Percentiles rank a stretch among this genome's conserved stretches.
Conservation (phyloP, 75 land plant genomes). For the Selaginella tamariscina region DNA sequence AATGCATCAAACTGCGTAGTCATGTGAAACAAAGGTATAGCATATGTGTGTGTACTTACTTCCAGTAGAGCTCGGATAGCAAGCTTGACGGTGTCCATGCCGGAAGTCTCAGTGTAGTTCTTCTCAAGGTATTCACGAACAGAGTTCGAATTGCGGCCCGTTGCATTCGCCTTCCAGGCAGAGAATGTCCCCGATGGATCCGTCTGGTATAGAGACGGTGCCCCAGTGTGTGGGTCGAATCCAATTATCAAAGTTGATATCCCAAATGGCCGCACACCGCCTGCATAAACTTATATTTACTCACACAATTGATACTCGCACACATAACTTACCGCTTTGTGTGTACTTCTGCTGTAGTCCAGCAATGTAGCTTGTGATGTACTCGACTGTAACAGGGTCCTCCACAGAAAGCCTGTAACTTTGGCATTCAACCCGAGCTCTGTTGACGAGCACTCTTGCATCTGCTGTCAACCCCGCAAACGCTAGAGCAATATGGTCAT, state of each 20-base stretch:
- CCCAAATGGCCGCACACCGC: conserved; percentile 95
- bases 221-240: conserved; percentile 77
- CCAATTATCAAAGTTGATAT: conserved; percentile 91
- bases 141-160: conserved; percentile 94
- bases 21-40: neutral
- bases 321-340: too few species aligned
- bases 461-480: conserved; percentile 97
- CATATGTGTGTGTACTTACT: conserved; percentile 29
- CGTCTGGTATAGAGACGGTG: conserved; percentile 89
- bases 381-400: conserved; percentile 96
- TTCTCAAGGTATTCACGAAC: conserved; percentile 87
- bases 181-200: conserved; percentile 97
- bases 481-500: conserved; percentile 82
- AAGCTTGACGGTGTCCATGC: conserved; percentile 84
- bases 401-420: conserved; percentile 90
- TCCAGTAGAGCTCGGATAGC: conserved; percentile 88
- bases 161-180: conserved; percentile 99
- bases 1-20: too few species aligned
- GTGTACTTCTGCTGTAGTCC: conserved; percentile 98
- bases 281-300: too few species aligned
- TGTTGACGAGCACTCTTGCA: conserved; percentile 82
- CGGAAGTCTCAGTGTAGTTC: conserved; percentile 89
- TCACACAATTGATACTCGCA: too few species aligned
- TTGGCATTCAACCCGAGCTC: conserved; percentile 88
- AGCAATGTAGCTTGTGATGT: conserved; percentile 91